Base-by-base conservation (phyloP, 805 yeast genomes). In the Saccharomycopsis fibuligera region DNA sequence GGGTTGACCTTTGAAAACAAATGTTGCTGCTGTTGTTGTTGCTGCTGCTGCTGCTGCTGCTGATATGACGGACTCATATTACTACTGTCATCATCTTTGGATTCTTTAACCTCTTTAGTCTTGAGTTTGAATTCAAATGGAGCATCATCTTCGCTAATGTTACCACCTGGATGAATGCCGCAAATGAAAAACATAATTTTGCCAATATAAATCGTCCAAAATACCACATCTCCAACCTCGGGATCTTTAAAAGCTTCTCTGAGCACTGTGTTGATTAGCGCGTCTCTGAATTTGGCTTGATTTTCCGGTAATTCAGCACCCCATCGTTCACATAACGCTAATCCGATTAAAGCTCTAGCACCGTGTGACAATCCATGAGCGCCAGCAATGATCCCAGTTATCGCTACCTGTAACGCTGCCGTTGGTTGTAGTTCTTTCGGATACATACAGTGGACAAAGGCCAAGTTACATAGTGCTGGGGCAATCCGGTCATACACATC, bases 101-200 rank as follows among this genome's bases (percentile, higher is more conserved):
- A 9, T 5, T 33, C 37, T 21, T 47, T 47, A 5, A 23, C 21
- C 22, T 52, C 49, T 35, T 49, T 49, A 17, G 30, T 41, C n/a
- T 46, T 49, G 8, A 53, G 52, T 37, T 42, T 40, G 35, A 53
- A 53, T 35, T 48, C 40, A 38, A 53, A 50, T 35, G 56, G 54
- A 5, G 41, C 30, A 24, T 47, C 73, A 24, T 78, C 78, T 29
- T 79, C 83, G 56, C 85, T 72, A 24, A 83, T 81, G 58, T 79
- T 80, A 19, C 90, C 91, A 50, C 89, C 89, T 5, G 91, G 91
- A 61, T 81, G 85, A 47, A 84, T 83, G 61, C 88, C 88, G 61
- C 90, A 84, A 40, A 83, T 76, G 41, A 83, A 83, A 61, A 79
- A 82, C 86, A 83, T 81, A 55, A 83, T 72, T 46, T 81, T 76